Conservation (phyloP, 768 basidiomycete species). For the Kwoniella dejecticola region DNA sequence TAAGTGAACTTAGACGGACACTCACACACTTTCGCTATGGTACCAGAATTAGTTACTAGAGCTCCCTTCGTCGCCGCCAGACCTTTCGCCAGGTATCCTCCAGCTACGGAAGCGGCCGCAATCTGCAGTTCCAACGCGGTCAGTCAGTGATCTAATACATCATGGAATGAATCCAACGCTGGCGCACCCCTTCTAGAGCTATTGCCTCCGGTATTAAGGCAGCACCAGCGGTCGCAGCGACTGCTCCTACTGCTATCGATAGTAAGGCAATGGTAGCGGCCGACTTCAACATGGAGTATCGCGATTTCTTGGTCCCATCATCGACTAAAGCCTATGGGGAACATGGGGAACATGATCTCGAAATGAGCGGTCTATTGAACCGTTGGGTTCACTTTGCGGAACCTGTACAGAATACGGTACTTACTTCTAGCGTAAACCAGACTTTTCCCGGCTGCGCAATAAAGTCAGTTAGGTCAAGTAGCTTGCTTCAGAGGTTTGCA, state of each 20-base stretch:
- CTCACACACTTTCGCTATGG: conserved; percentile 48
- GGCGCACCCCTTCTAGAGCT: conserved; percentile 37
- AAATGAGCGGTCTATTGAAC: too few relatives aligned
- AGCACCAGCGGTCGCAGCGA: conserved; percentile 50
- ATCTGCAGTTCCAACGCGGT: too few relatives aligned
- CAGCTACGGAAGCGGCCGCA: conserved; percentile 39
- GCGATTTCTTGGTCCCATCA: conserved; percentile 43
- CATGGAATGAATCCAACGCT: neutral
- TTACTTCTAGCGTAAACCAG: conserved; percentile 50
- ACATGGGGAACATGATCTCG: too few relatives aligned
- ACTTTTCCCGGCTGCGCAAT: conserved; percentile 43
- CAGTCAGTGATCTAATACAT: conserved; percentile 3
- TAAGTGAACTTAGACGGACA: too few relatives aligned
- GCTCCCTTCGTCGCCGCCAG: conserved; percentile 40
- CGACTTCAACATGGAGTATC: conserved; percentile 49
- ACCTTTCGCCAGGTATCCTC: conserved; percentile 40
- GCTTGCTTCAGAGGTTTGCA: neutral
- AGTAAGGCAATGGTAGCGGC: conserved; percentile 52
- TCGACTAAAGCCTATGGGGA: conserved; percentile 39
- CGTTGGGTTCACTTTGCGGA: too few relatives aligned
- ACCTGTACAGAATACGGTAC: neutral
- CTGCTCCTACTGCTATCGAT: conserved; percentile 45
- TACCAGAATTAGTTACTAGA: conserved; percentile 38
- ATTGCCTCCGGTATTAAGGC: conserved; percentile 46
- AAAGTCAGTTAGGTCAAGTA: neutral